These are phyloP conservation scores for Trichoderma asperellum DNA, from an alignment of 2,329 filamentous ascomycete species.

Conservation along the genomic window DNA sequence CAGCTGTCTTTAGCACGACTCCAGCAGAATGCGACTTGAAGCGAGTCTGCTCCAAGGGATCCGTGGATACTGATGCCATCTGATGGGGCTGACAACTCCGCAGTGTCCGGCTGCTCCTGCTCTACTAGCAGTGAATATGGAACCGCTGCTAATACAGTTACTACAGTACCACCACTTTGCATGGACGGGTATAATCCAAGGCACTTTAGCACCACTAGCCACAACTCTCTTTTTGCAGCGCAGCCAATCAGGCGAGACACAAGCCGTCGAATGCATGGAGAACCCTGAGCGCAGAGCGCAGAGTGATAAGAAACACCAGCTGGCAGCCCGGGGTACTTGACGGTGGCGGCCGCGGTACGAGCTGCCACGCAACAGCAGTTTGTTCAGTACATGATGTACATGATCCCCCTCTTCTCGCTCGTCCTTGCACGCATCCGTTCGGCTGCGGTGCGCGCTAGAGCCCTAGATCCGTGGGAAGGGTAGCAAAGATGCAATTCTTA, in stretches of 20 bases:
- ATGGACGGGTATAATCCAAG: neutral
- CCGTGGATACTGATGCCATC: neutral
- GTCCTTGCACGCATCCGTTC: slow-evolving; percentile 3
- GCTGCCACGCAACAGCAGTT: neutral
- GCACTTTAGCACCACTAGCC: slow-evolving; percentile 9
- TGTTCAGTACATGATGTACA: neutral
- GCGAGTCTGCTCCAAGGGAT: neutral
- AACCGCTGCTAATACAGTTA: no score
- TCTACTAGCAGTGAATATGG: neutral
- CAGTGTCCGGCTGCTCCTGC: slow-evolving; percentile 4
- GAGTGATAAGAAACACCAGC: neutral
- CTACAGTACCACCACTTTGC: no score
- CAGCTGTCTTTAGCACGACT: neutral
- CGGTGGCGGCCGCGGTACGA: neutral
- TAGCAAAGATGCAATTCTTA: slow-evolving; percentile 37
- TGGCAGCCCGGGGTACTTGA: neutral
- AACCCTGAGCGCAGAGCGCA: neutral
- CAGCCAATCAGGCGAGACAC: neutral
- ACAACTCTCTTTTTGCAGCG: slow-evolving; percentile 6
- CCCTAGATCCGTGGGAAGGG: slow-evolving; percentile 19
- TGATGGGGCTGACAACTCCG: slow-evolving; percentile 3
- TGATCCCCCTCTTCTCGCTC: neutral
- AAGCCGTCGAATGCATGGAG: neutral
- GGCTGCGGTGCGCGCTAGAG: slow-evolving; percentile 15
- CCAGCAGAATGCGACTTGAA: neutral